Evolutionary conservation across 345 rosid genomes (phyloP), one percentile per base, ranked within the genome.

Genomic region (Xanthoceras sorbifolium): DNA sequence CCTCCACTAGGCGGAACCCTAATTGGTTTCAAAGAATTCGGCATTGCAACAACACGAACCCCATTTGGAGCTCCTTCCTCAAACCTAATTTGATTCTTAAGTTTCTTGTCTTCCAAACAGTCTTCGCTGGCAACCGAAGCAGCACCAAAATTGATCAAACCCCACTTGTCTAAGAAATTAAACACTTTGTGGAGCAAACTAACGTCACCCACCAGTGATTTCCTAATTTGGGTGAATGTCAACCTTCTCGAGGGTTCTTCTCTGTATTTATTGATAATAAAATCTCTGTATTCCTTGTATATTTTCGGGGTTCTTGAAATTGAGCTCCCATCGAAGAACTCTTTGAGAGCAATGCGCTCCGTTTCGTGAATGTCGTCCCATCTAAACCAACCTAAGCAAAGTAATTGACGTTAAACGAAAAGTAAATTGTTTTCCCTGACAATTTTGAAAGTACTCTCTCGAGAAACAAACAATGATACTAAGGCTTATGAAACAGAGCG

Each of bases 311-410:
- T 93, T 80, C 97, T 85, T 11, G 97, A 90, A 61, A 93, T 88
- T 20, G 99, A 93, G 82, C 87, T 89, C 64, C 91, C 92, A 64
- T 85, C 93, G 85, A 92, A 96, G 86, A 93, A 93, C 76, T 93
- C 98, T 67, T 79, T 85, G 63, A 96, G 79, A 23, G 88, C 91
- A 38, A 69, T 79, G 80, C 92, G 83, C 84, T 96, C 99, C 2
- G 87, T 91, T 74, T 92, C 95, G 89, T 96, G 97, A 55, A 96
- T 93, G 57, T 93, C 97, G 77, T 87, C 91, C 99, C 99, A 96
- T 38, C 85, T 71, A 78, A 96, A 96, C 98, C 98, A 96, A 82
- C 94, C 97, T 91, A 77, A 32, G 5, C 25, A 67, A 28, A 63
- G 5, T n/a, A 55, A 9, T 62, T 78, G 4, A 17, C 8, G 34